Evolutionary conservation across 2,329 filamentous ascomycete genomes (phyloP), one percentile per base, ranked within the genome.

Genomic region (Xylaria multiplex): DNA sequence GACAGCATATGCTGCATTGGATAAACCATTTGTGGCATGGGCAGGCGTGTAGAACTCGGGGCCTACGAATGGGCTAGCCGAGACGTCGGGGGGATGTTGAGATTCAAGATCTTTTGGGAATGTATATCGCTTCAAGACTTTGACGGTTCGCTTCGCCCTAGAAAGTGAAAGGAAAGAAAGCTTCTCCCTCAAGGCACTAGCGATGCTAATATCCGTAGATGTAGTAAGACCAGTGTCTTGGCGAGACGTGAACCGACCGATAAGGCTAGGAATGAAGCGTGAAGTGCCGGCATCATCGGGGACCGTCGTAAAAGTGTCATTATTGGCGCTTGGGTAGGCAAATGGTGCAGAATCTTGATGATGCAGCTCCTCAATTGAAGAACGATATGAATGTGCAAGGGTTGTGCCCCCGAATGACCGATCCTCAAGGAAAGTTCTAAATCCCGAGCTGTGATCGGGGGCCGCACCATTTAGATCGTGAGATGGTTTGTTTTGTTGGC

Each of bases 1-100:
- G 4, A 87, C 71, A 4, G 81, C 77, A 55, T 77, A 77, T 6
- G 68, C 62, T 14, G 73, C 72, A n/a, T 63, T 68, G 30, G 32
- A 59, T 16, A 71, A 14, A 74, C 66, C 78, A 75, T 79, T 8
- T 69, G 71, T 30, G 24, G 30, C 46, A 6, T 62, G 37, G 9
- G 32, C 19, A 6, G 27, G 13, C 37, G 62, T 54, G 13, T 58
- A 52, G 42, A 64, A 40, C 1, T 59, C 62, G 11, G 30, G 52
- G 32, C 48, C 40, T 55, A 48, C 59, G 52, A 57, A 66, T 11
- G 48, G 43, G 40, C 42, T 22, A 5, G 61, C 30, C n/a, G 55
- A 22, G n/a, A 60, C 65, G 43, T 68, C 59, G 24, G 61, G 60
- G 54, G 50, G 62, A 27, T 60, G 71, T 42, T 68, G 65, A 5